A percentile compares a stretch with the other conserved stretches of the same genome.
Conservation (phyloP, 768 basidiomycete genomes). For the Russula dissimulans region DNA sequence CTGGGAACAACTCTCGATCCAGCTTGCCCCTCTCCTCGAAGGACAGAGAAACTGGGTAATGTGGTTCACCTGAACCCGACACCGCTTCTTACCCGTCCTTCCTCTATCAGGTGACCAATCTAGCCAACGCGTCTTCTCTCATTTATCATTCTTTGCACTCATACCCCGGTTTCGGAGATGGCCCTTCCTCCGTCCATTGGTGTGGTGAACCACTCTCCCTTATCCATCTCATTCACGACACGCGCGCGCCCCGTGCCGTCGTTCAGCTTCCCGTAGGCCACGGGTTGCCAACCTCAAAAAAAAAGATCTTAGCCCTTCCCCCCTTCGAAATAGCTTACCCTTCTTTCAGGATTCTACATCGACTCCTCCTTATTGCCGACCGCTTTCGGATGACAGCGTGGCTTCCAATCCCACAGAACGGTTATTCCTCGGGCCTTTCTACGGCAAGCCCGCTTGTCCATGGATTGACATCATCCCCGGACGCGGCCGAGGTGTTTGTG, state of each 20-base stretch:
- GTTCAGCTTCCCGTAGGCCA: slow-evolving; percentile 1
- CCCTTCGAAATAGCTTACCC: slow-evolving; percentile 14
- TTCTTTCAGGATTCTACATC: slow-evolving; percentile 73
- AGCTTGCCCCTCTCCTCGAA: slow-evolving; percentile 53
- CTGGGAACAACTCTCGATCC: slow-evolving; percentile 65
- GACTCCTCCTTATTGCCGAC: slow-evolving; percentile 51
- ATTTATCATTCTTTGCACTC: slow-evolving; percentile 70
- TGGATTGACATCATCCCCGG: slow-evolving; percentile 53
- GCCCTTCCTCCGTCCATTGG: slow-evolving; percentile 77
- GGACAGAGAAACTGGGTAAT: slow-evolving; percentile 71
- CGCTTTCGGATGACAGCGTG: slow-evolving; percentile 21
- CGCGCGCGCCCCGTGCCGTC: neutral
- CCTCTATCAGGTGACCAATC: slow-evolving; percentile 60
- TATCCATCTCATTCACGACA: neutral
- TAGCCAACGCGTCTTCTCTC: slow-evolving; percentile 74
- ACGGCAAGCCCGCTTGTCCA: slow-evolving; percentile 87
- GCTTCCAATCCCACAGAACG: slow-evolving; percentile 16
- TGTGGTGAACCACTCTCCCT: slow-evolving; percentile 54
- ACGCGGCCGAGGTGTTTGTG: slow-evolving; percentile 71
- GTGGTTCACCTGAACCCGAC: neutral
- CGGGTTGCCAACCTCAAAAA: slow-evolving; percentile 16
- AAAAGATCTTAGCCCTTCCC: slow-evolving; percentile 23
- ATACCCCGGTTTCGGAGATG: slow-evolving; percentile 59
- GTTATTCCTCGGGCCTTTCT: slow-evolving; percentile 76
- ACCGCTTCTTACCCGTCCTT: neutral